Percentiles rank a stretch among this genome's conserved stretches.
phyloP scores from a whole-genome alignment of 441 rosid genomes.

The Erodium texanum region DNA sequence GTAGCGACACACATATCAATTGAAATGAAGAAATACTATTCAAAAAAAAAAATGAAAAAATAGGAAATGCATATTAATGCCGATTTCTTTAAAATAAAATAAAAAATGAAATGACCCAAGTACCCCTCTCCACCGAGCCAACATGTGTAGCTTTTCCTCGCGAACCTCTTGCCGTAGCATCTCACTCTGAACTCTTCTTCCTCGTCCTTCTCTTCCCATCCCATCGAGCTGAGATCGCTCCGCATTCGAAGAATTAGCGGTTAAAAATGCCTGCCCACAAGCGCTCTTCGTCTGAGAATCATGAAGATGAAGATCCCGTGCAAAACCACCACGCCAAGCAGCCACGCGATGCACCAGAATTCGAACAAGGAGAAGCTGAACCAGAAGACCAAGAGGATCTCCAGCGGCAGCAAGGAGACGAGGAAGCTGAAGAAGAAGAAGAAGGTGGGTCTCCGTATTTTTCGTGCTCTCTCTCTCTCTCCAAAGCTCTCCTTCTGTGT shows the following conservation, averaged over 20 bases:
- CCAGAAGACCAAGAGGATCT: slow-evolving; percentile 16
- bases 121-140: no score
- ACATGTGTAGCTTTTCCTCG: no score
- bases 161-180: slow-evolving; percentile 6
- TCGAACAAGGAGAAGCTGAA: slow-evolving; percentile 13
- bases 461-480: not conserved
- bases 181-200: not conserved
- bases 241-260: slow-evolving; percentile 2
- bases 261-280: slow-evolving; percentile 62
- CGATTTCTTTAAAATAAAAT: no score
- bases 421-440: slow-evolving; percentile 16
- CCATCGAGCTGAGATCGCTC: slow-evolving; percentile 2
- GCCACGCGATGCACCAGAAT: slow-evolving; percentile 21
- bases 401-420: slow-evolving; percentile 11
- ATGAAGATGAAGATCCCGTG: slow-evolving; percentile 23
- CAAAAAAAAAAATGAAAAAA: no score
- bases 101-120: no score
- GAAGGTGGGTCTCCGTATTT: slow-evolving; percentile 14
- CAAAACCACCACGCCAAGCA: slow-evolving; percentile 27
- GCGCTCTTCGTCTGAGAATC: slow-evolving; percentile 44
- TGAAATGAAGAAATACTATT: no score
- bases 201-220: not conserved
- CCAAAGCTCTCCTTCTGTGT: not conserved
- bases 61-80: no score
- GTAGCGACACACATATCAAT: no score